A percentile compares a stretch with the other conserved stretches of the same genome.
Conservation (phyloP, 257 asterid species). For the Ehretia macrophylla region DNA sequence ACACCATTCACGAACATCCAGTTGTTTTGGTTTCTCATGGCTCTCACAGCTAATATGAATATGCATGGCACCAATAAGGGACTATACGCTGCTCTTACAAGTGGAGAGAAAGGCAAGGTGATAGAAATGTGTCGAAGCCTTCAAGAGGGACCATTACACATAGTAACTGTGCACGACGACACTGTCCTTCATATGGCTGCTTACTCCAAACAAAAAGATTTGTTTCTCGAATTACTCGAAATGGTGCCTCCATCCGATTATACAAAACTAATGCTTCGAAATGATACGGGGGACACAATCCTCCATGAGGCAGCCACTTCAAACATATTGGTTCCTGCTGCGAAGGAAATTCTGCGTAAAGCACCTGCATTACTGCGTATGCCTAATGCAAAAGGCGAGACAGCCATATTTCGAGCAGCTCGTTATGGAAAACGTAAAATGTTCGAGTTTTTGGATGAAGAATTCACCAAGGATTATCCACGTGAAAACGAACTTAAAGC, state of each 20-base stretch:
- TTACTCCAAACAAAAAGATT: constrained; percentile 15
- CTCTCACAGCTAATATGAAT: too few species aligned
- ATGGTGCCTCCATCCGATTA: neutral
- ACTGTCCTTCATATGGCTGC: constrained; percentile 18
- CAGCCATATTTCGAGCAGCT: constrained; percentile 13
- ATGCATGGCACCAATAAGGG: neutral
- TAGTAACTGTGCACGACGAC: neutral
- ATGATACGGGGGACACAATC: constrained; percentile 1
- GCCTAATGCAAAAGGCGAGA: constrained; percentile 6
- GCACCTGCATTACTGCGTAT: constrained; percentile 2
- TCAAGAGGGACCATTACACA: neutral
- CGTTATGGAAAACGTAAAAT: constrained; percentile 11
- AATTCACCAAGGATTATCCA: neutral
- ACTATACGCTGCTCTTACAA: neutral
- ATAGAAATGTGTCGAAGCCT: neutral
- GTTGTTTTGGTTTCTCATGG: too few species aligned
- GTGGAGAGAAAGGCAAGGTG: neutral
- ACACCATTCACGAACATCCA: too few species aligned
- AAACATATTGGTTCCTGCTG: constrained; percentile 5
- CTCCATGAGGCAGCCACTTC: constrained; percentile 18
- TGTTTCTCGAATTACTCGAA: constrained; percentile 4
- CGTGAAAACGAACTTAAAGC: neutral
- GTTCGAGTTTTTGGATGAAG: constrained; percentile 12
- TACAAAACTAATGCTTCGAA: neutral
- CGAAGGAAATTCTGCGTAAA: constrained; percentile 4